A percentile compares a stretch with the other conserved stretches of the same genome.
Conservation (phyloP, 352 stramenopile genomes). For the Pythium monospermum region DNA sequence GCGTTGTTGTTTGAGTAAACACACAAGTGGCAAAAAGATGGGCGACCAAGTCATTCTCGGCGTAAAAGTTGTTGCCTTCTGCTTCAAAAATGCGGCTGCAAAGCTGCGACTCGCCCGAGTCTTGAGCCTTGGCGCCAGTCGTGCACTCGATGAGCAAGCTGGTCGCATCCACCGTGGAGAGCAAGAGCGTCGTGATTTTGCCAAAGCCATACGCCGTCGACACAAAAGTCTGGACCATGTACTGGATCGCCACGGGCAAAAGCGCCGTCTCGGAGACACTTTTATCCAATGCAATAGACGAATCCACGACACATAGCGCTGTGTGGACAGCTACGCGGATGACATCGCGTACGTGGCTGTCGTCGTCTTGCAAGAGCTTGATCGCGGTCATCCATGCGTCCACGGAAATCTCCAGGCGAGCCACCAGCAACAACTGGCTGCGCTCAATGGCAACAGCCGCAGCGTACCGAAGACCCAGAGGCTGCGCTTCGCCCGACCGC, state of each 20-base stretch:
- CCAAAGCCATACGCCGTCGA: conserved; percentile 23
- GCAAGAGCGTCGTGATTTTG: conserved; percentile 27
- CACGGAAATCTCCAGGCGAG: conserved; percentile 24
- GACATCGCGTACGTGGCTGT: conserved; percentile 30
- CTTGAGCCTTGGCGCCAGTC: conserved; percentile 32
- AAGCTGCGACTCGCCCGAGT: conserved; percentile 54
- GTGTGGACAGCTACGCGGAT: conserved; percentile 30
- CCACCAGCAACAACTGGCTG: conserved; percentile 37
- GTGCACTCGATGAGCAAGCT: conserved; percentile 39
- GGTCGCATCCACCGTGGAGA: conserved; percentile 34
- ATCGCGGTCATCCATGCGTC: conserved; percentile 56
- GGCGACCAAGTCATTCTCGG: conserved; percentile 50
- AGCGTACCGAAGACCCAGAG: conserved; percentile 51
- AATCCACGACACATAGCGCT: conserved; percentile 18
- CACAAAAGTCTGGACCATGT: conserved; percentile 35
- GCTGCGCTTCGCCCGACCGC: conserved; percentile 44
- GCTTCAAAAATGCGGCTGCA: conserved; percentile 73
- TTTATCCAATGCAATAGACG: neutral
- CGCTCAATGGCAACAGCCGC: conserved; percentile 46
- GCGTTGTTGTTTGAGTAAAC: conserved; percentile 4
- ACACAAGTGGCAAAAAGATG: conserved; percentile 36
- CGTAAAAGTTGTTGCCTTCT: conserved; percentile 79
- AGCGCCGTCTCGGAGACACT: conserved; percentile 47
- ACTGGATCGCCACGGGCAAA: conserved; percentile 46
- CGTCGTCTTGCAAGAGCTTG: conserved; percentile 67